These are phyloP conservation scores for Zygosaccharomyces kombuchaensis DNA, from an alignment of 805 yeast genomes.

Conservation along the genomic window DNA sequence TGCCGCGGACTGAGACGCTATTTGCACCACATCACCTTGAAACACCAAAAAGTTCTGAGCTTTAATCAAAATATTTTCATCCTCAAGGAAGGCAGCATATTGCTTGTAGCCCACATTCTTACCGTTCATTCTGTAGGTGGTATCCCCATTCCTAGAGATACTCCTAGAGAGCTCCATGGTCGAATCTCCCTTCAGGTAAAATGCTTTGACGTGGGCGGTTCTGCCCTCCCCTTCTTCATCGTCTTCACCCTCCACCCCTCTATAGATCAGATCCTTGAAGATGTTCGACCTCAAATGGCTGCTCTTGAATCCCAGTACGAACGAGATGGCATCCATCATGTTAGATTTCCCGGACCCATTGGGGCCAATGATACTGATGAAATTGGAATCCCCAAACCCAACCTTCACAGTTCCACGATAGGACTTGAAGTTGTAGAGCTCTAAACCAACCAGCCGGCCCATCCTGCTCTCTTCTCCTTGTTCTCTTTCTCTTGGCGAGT, in stretches of 20 bases:
- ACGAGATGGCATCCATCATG: constrained; percentile 95
- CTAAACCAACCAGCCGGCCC: constrained; percentile 81
- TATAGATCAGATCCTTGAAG: constrained; percentile 71
- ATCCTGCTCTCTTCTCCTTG: constrained; percentile 36
- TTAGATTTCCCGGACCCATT: constrained; percentile 98
- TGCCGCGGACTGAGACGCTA: constrained; percentile 79
- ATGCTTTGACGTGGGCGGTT: constrained; percentile 73
- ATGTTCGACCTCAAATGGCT: constrained; percentile 69
- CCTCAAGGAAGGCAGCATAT: constrained; percentile 61
- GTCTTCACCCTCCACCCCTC: constrained; percentile 46
- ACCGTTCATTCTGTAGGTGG: constrained; percentile 65
- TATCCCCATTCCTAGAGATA: constrained; percentile 53
- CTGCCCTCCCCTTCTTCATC: constrained; percentile 26
- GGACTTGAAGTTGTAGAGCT: constrained; percentile 84
- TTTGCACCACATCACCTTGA: constrained; percentile 94
- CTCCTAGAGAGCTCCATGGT: constrained; percentile 58
- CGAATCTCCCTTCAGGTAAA: constrained; percentile 61
- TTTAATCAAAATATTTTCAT: constrained; percentile 77
- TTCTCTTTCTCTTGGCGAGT: neutral
- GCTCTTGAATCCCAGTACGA: constrained; percentile 82
- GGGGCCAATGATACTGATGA: constrained; percentile 95
- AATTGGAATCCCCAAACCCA: constrained; percentile 77
- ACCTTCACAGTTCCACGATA: constrained; percentile 71
- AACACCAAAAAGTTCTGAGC: constrained; percentile 91
- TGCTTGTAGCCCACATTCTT: constrained; percentile 55